phyloP scores from a whole-genome alignment of 371 early-diverging fungal species.

The Encephalitozoon cuniculi region DNA sequence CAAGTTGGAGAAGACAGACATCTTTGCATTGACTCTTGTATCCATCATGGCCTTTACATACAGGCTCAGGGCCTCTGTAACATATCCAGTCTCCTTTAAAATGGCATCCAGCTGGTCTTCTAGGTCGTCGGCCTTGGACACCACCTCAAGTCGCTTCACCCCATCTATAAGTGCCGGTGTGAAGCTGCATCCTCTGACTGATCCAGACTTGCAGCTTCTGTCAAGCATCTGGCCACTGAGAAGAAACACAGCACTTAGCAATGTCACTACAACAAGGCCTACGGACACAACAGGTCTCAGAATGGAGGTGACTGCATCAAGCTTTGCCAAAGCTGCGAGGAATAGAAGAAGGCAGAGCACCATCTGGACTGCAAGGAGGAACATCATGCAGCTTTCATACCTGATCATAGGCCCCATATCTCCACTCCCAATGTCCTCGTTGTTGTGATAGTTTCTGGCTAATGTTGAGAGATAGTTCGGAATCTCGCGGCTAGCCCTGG shows the following conservation, averaged over 20 bases:
- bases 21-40: slow-evolving; percentile 1
- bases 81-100: not conserved
- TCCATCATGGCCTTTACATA: not conserved
- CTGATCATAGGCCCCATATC: not conserved
- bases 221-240: slow-evolving; percentile 34
- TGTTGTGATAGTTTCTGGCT: not conserved
- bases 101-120: slow-evolving; percentile 5
- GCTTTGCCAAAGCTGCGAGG: not conserved
- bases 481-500: not conserved
- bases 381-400: not conserved
- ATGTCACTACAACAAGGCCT: not conserved
- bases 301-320: not conserved
- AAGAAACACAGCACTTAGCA: slow-evolving; percentile 15
- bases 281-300: slow-evolving; percentile 6
- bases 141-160: not conserved
- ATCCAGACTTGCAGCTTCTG: slow-evolving; percentile 34
- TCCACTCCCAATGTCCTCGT: not conserved
- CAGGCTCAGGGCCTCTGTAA: not conserved
- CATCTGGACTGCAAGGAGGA: not conserved
- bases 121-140: slow-evolving; percentile 3
- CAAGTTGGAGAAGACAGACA: slow-evolving; percentile 27
- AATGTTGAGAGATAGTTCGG: not conserved
- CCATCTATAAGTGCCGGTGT: not conserved
- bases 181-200: slow-evolving; percentile 22
- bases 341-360: not conserved